Percentiles rank a stretch among this genome's conserved stretches.
phyloP scores from a whole-genome alignment of 352 stramenopile species.

The Plasmopara viticola region DNA sequence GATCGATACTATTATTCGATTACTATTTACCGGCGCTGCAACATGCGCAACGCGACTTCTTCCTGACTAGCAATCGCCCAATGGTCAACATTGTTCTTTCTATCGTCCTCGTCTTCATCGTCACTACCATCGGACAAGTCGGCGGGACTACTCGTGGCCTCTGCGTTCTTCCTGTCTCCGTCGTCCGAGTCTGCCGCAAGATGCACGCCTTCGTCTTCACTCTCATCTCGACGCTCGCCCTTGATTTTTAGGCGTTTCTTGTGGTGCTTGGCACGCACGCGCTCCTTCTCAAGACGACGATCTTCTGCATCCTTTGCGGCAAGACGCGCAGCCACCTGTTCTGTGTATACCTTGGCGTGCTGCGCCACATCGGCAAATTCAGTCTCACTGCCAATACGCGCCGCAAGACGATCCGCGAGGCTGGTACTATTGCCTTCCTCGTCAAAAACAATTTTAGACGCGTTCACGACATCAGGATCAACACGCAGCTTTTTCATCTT shows the following conservation, averaged over 20 bases:
- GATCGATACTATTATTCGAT: conserved; percentile 3
- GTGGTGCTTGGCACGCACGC: conserved; percentile 84
- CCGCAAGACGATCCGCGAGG: conserved; percentile 54
- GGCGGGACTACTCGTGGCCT: conserved; percentile 22
- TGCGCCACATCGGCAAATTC: conserved; percentile 65
- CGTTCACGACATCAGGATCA: conserved; percentile 55
- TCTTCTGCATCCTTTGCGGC: conserved; percentile 79
- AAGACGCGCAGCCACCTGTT: conserved; percentile 58
- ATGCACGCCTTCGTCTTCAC: conserved; percentile 22
- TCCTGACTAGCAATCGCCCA: conserved; percentile 59
- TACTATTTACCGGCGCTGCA: conserved; percentile 50
- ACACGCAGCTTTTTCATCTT: conserved; percentile 88
- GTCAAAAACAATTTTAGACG: conserved; percentile 91
- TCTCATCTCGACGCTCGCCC: conserved; percentile 55
- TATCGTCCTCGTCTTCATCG: conserved; percentile 21
- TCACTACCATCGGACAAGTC: conserved; percentile 4
- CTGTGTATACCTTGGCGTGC: conserved; percentile 55
- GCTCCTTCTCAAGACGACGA: conserved; percentile 75
- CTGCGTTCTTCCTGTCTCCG: conserved; percentile 27
- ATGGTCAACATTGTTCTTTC: conserved; percentile 37
- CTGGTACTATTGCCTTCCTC: conserved; percentile 87
- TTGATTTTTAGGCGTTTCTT: conserved; percentile 85
- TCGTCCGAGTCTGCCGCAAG: conserved; percentile 42
- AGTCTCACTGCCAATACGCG: conserved; percentile 29
- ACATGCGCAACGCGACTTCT: conserved; percentile 69